phyloP scores from a whole-genome alignment of 331 rosid species.

The Quercus phellos region DNA sequence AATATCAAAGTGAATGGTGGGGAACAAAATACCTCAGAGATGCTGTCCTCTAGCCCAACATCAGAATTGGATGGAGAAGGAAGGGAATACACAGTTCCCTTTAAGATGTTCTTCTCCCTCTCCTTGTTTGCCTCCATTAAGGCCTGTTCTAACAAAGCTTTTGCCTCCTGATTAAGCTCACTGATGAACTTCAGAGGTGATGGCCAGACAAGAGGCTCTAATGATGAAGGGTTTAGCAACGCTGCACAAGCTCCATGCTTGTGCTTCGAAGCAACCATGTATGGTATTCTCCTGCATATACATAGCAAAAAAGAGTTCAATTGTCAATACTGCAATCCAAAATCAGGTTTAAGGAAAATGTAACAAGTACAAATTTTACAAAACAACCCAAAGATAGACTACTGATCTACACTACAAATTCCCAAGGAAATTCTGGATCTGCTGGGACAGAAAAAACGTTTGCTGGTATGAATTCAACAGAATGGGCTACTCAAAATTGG shows the following conservation, averaged over 20 bases:
- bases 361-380: not conserved
- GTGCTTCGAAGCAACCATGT: slow-evolving; percentile 73
- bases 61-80: slow-evolving; percentile 75
- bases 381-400: not conserved
- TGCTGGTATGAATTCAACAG: not conserved
- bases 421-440: not conserved
- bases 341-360: not conserved
- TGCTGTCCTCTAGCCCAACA: slow-evolving; percentile 32
- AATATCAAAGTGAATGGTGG: not conserved
- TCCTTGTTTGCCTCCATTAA: slow-evolving; percentile 85
- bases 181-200: slow-evolving; percentile 87
- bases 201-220: slow-evolving; percentile 99
- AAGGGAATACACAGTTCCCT: slow-evolving; percentile 46
- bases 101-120: slow-evolving; percentile 75
- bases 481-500: not conserved
- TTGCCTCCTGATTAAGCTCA: slow-evolving; percentile 86
- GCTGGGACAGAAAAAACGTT: not conserved
- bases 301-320: slow-evolving; percentile 2
- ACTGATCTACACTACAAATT: not conserved
- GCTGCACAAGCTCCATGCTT: slow-evolving; percentile 77
- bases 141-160: slow-evolving; percentile 81
- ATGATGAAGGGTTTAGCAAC: slow-evolving; percentile 80
- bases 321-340: not conserved
- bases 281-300: slow-evolving; percentile 78
- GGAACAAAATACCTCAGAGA: slow-evolving; percentile 55